Conservation (phyloP, 176 grass and related monocot genomes). For the Carex scoparia region DNA sequence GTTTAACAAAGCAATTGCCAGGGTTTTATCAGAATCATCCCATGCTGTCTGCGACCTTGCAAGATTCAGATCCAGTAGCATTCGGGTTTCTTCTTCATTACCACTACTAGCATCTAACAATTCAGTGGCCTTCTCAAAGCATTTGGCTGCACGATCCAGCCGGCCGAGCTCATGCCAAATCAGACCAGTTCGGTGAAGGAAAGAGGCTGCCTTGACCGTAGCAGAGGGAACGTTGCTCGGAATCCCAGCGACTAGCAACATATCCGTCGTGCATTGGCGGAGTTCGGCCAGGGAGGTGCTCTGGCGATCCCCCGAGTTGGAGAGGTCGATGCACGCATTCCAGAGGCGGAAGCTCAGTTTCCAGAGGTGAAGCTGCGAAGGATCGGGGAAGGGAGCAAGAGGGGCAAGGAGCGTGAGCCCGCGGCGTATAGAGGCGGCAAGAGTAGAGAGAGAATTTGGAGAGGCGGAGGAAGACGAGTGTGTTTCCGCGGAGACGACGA, state of each 20-base stretch:
- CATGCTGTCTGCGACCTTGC: slow-evolving; percentile 61
- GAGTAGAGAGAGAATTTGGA: slow-evolving; percentile 33
- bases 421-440: slow-evolving; percentile 41
- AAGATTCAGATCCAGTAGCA: slow-evolving; percentile 59
- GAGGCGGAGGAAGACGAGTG: slow-evolving; percentile 26
- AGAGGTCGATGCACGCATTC: slow-evolving; percentile 81
- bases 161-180: slow-evolving; percentile 70
- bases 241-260: slow-evolving; percentile 51
- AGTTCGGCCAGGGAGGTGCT: slow-evolving; percentile 51
- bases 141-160: slow-evolving; percentile 63
- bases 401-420: slow-evolving; percentile 42
- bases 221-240: slow-evolving; percentile 47
- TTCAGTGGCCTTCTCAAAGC: slow-evolving; percentile 86
- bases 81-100: slow-evolving; percentile 34
- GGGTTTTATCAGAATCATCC: slow-evolving; percentile 41
- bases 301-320: not conserved
- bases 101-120: slow-evolving; percentile 37
- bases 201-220: slow-evolving; percentile 51
- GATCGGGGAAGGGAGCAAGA: slow-evolving; percentile 33
- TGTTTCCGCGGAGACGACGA: slow-evolving; percentile 47
- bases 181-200: slow-evolving; percentile 65
- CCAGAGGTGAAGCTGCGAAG: slow-evolving; percentile 58
- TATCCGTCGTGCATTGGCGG: slow-evolving; percentile 66
- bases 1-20: slow-evolving; percentile 70
- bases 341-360: slow-evolving; percentile 81